Evolutionary conservation across 148 eudicot species (phyloP).

Genomic region (Simmondsia chinensis): DNA sequence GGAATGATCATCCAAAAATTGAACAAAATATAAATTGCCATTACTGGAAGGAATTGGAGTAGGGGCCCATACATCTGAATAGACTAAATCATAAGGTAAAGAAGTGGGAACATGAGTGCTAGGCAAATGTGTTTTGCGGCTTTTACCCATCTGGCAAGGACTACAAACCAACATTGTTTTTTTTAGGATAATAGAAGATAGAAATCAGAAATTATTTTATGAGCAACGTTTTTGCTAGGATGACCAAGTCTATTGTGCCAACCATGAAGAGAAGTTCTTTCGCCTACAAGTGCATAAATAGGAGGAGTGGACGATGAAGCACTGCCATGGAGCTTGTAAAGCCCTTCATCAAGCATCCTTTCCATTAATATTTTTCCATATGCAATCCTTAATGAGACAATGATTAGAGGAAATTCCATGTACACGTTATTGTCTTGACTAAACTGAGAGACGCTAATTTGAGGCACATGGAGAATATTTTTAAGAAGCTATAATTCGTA

Average conservation of each 20-base stretch:
- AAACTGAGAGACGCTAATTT: background rate
- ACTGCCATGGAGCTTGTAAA: background rate
- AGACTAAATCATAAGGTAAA: too few relatives aligned
- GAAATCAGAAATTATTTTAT: background rate
- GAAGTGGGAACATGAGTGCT: too few relatives aligned
- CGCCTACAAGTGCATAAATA: background rate
- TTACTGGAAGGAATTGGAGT: too few relatives aligned
- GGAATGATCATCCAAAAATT: too few relatives aligned
- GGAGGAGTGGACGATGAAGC: background rate
- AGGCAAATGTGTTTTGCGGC: too few relatives aligned
- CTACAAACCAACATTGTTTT: background rate
- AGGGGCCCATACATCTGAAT: too few relatives aligned
- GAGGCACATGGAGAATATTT: too few relatives aligned
- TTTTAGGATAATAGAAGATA: background rate
- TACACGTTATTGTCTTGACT: background rate
- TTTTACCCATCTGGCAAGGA: background rate
- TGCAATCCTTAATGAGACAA: background rate
- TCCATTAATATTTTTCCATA: background rate
- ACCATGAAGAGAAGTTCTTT: background rate
- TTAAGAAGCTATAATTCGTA: too few relatives aligned
- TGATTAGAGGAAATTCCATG: background rate
- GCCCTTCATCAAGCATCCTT: background rate
- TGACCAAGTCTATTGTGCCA: background rate
- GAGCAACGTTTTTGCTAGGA: background rate
- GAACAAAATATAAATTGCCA: too few relatives aligned